A percentile compares a stretch with the other conserved stretches of the same genome.
phyloP scores from a whole-genome alignment of 371 early-diverging fungal genomes.

The Apophysomyces ossiformis region DNA sequence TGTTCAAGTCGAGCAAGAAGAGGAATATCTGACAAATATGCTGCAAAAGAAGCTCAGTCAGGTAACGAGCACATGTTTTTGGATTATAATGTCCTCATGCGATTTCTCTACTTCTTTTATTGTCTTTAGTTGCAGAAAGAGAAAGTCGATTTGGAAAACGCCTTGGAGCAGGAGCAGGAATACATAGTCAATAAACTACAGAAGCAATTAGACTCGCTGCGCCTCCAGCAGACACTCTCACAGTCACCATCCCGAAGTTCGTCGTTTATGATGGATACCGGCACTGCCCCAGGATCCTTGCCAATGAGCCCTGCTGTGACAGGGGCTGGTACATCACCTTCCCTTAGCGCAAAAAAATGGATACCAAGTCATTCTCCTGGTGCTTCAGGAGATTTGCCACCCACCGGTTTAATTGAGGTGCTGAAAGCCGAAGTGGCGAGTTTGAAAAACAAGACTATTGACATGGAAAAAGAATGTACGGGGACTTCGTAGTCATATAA shows the following conservation, averaged over 20 bases:
- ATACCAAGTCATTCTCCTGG: slow-evolving; percentile 54
- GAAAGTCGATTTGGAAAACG: slow-evolving; percentile 81
- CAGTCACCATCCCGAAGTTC: slow-evolving; percentile 42
- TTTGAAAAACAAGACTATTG: slow-evolving; percentile 62
- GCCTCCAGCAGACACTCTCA: slow-evolving; percentile 43
- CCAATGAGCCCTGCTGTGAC: slow-evolving; percentile 40
- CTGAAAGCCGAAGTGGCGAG: slow-evolving; percentile 70
- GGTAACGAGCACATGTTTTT: slow-evolving; percentile 28
- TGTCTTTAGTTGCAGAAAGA: slow-evolving; percentile 68
- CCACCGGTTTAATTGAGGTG: slow-evolving; percentile 66
- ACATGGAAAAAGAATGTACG: slow-evolving; percentile 78
- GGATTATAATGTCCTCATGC: background rate
- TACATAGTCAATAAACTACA: slow-evolving; percentile 76
- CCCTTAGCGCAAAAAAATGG: slow-evolving; percentile 56
- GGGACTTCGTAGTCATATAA: background rate
- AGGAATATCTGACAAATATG: slow-evolving; percentile 76
- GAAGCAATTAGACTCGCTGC: slow-evolving; percentile 63
- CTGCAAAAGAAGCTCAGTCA: slow-evolving; percentile 74
- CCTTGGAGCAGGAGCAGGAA: slow-evolving; percentile 86
- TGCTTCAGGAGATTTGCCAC: slow-evolving; percentile 39
- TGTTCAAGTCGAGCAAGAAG: slow-evolving; percentile 74
- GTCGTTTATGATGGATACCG: slow-evolving; percentile 24
- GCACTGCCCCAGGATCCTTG: slow-evolving; percentile 29
- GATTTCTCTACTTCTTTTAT: background rate
- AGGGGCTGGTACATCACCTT: slow-evolving; percentile 36